Percentiles rank a stretch among this genome's conserved stretches.
These are phyloP conservation scores for Flaveria ramosissima DNA, from an alignment of 129 eudicot genomes.

Conservation along the genomic window DNA sequence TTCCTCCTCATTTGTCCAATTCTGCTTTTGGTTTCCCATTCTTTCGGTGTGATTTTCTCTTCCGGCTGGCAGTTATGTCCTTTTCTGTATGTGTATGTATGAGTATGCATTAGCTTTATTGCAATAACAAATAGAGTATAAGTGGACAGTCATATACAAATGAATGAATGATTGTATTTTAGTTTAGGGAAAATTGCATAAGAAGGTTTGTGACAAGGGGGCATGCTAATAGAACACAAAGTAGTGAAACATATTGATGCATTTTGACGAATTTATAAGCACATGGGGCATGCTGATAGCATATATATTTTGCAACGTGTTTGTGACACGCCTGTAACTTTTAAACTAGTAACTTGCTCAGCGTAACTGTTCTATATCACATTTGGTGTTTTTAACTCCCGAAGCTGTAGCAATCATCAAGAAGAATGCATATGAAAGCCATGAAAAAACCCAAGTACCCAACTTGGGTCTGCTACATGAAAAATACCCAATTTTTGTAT, in stretches of 20 bases:
- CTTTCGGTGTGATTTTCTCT: neutral
- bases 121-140: neutral
- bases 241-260: neutral
- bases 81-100: neutral
- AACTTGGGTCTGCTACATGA: no score
- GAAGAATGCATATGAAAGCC: no score
- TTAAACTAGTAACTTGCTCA: no score
- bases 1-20: slow-evolving; percentile 36
- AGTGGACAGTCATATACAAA: neutral
- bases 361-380: no score
- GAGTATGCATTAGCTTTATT: neutral
- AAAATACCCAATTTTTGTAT: no score
- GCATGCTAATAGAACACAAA: no score
- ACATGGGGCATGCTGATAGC: neutral
- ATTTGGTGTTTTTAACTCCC: no score
- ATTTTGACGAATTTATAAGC: neutral
- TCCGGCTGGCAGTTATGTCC: neutral
- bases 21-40: neutral
- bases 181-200: neutral
- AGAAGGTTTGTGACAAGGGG: no score
- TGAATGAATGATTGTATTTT: no score
- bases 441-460: no score
- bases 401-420: no score
- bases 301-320: neutral
- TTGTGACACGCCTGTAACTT: neutral